phyloP scores from a whole-genome alignment of 2,329 filamentous ascomycete species.

The Ophiostoma novo-ulmi region DNA sequence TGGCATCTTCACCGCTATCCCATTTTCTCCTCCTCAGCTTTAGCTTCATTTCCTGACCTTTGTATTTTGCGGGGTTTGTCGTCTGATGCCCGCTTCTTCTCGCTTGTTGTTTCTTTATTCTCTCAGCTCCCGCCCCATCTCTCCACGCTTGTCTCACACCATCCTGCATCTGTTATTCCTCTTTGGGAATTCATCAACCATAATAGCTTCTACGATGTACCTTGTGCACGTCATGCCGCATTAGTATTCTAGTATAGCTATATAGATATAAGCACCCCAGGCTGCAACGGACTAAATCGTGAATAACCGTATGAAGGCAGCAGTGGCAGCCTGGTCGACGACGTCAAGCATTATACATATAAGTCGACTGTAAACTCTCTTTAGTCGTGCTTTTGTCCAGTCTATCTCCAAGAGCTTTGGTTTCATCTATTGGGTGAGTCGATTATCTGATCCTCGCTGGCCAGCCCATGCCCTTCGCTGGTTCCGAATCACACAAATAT shows the following conservation, averaged over 20 bases:
- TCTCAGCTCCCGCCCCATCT: neutral
- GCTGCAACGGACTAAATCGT: neutral
- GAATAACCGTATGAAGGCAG: neutral
- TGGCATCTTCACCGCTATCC: neutral
- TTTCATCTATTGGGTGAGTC: neutral
- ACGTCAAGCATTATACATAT: neutral
- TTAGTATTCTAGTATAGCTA: neutral
- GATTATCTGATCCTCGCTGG: neutral
- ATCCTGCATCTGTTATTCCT: conserved; percentile 32
- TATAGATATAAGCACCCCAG: neutral
- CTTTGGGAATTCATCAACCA: neutral
- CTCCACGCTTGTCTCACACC: conserved; percentile 15
- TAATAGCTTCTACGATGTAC: neutral
- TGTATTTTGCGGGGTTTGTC: neutral
- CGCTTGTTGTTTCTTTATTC: neutral
- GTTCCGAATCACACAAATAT: neutral
- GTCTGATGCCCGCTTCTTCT: conserved; percentile 8
- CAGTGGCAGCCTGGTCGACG: conserved; percentile 7
- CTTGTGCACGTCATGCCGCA: neutral
- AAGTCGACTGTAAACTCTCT: neutral
- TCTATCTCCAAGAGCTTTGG: neutral
- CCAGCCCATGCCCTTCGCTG: neutral
- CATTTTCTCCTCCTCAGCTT: neutral
- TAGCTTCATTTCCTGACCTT: neutral
- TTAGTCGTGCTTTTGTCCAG: neutral